phyloP scores from a whole-genome alignment of 768 basidiomycete genomes.

The Collybia sp. region DNA sequence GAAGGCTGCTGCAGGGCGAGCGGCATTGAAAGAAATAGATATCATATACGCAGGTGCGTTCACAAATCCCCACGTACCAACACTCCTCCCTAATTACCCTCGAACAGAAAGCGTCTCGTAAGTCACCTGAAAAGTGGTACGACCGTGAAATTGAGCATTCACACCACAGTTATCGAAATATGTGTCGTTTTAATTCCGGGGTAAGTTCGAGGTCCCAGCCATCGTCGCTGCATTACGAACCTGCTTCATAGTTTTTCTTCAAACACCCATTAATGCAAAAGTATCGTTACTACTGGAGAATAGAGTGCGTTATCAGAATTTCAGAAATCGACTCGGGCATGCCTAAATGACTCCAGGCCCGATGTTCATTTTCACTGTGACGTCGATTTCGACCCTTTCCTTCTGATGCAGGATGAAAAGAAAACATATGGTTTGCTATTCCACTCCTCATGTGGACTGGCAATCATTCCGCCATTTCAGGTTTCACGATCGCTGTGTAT shows the following conservation, averaged over 20 bases:
- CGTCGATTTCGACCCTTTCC: constrained; percentile 82
- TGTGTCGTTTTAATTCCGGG: constrained; percentile 96
- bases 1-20: constrained; percentile 56
- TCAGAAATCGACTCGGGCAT: constrained; percentile 1
- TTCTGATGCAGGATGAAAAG: constrained; percentile 79
- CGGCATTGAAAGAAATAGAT: constrained; percentile 62
- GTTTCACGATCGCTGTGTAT: constrained; percentile 77
- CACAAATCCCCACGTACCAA: background rate
- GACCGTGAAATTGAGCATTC: background rate
- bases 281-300: constrained; percentile 85
- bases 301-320: constrained; percentile 33
- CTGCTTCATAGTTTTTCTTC: constrained; percentile 68
- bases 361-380: constrained; percentile 86
- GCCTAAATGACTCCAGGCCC: constrained; percentile 47
- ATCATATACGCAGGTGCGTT: constrained; percentile 64
- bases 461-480: constrained; percentile 24
- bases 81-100: constrained; percentile 1
- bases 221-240: background rate
- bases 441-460: background rate
- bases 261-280: constrained; percentile 73
- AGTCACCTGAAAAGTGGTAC: constrained; percentile 19
- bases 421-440: constrained; percentile 69
- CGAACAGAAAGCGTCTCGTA: constrained; percentile 70
- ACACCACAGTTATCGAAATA: constrained; percentile 73
- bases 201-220: constrained; percentile 36